These are phyloP conservation scores for Aspergillus phoenicis DNA, from an alignment of 2,329 filamentous ascomycete species.

Conservation along the genomic window DNA sequence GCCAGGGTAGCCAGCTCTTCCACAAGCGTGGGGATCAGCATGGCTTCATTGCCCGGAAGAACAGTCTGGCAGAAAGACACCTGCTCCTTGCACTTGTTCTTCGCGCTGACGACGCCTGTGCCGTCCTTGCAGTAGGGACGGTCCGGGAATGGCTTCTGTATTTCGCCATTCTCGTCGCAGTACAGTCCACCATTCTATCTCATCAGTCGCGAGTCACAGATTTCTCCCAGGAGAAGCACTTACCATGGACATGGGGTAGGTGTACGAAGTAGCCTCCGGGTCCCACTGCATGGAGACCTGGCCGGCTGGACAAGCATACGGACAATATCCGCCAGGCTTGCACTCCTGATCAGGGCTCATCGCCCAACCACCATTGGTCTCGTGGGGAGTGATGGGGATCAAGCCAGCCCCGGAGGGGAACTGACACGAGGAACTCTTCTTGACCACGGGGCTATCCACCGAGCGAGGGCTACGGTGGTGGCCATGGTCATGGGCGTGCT, in stretches of 20 bases:
- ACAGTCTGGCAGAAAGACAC: constrained; percentile 80
- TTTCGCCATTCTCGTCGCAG: constrained; percentile 67
- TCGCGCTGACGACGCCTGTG: constrained; percentile 64
- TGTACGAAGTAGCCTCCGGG: constrained; percentile 65
- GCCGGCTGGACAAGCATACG: constrained; percentile 74
- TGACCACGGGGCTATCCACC: constrained; percentile 45
- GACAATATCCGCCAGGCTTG: constrained; percentile 69
- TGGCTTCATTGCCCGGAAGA: constrained; percentile 76
- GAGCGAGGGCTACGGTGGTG: constrained; percentile 29
- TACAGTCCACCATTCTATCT: constrained; percentile 71
- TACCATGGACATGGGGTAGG: constrained; percentile 73
- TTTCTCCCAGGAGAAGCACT: constrained; percentile 33
- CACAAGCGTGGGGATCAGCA: constrained; percentile 78
- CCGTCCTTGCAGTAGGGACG: constrained; percentile 71
- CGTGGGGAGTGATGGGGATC: constrained; percentile 66
- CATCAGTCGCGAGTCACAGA: constrained; percentile 12
- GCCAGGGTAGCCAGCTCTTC: constrained; percentile 61
- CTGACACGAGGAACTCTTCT: constrained; percentile 60
- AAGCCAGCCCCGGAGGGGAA: constrained; percentile 70
- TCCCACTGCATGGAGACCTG: constrained; percentile 81
- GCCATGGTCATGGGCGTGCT: constrained; percentile 27
- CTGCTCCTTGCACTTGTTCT: constrained; percentile 63
- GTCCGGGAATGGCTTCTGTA: constrained; percentile 69
- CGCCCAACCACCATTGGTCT: constrained; percentile 73
- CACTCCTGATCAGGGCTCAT: constrained; percentile 76